phyloP scores from a whole-genome alignment of 352 stramenopile genomes.

The Labyrinthula sp. region DNA sequence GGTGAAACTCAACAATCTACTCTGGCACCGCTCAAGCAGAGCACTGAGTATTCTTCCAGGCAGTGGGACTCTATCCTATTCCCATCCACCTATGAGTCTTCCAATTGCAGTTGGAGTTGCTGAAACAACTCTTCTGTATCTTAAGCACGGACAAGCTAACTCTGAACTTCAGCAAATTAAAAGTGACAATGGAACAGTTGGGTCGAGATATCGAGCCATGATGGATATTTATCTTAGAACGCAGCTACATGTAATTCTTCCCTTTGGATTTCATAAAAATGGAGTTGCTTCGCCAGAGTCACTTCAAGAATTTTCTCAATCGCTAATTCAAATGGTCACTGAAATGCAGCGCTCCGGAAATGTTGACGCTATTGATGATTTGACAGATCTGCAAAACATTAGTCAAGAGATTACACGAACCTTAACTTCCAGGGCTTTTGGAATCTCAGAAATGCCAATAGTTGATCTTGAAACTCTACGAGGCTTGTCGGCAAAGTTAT shows the following conservation, averaged over 20 bases:
- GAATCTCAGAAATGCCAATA: conserved; percentile 10
- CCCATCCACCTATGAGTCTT: too few species aligned
- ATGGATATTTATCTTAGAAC: conserved; percentile 15
- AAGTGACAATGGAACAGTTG: too few species aligned
- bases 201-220: too few species aligned
- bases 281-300: neutral
- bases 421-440: conserved; percentile 8
- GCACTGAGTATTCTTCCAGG: too few species aligned
- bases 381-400: conserved; percentile 10
- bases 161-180: too few species aligned
- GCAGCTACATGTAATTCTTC: conserved; percentile 24
- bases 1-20: too few species aligned
- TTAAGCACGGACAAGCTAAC: conserved; percentile 10
- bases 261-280: conserved; percentile 14
- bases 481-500: conserved; percentile 6
- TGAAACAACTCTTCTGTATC: conserved; percentile 29
- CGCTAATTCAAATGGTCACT: conserved; percentile 18
- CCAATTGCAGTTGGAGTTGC: conserved; percentile 8
- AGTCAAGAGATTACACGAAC: conserved; percentile 11
- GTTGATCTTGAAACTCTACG: conserved; percentile 17
- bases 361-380: too few species aligned
- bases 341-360: neutral
- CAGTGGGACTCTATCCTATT: too few species aligned
- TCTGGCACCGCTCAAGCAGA: too few species aligned
- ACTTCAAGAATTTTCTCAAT: conserved; percentile 14